These are phyloP conservation scores for Colletotrichum sp. DNA, from an alignment of 2,329 filamentous ascomycete genomes.

Conservation along the genomic window DNA sequence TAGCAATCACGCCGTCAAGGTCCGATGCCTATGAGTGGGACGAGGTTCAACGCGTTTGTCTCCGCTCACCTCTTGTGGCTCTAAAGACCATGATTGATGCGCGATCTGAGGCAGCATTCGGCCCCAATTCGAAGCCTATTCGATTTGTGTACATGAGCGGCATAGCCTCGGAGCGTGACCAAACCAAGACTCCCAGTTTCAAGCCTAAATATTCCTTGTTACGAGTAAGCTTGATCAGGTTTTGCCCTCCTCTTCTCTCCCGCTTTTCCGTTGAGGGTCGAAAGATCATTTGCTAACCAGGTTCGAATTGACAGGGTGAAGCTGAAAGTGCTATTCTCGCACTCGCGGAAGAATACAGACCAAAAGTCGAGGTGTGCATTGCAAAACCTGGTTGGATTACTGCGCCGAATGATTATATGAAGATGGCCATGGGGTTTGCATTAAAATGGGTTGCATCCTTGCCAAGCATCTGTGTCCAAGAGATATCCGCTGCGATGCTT, in stretches of 20 bases:
- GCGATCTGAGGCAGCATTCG: not conserved
- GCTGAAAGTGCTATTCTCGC: conserved; percentile 27
- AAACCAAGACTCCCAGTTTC: conserved; percentile 42
- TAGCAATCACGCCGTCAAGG: conserved; percentile 29
- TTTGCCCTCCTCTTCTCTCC: not conserved
- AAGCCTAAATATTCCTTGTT: conserved; percentile 47
- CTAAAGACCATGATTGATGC: conserved; percentile 25
- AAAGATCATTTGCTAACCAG: not conserved
- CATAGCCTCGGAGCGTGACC: conserved; percentile 46
- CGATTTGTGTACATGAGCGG: conserved; percentile 55
- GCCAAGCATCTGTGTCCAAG: conserved; percentile 36
- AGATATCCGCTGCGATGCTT: conserved; percentile 48
- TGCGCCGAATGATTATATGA: not conserved
- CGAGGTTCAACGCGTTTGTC: conserved; percentile 44
- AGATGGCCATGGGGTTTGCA: conserved; percentile 24
- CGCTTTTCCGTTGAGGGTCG: not conserved
- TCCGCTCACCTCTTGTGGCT: conserved; percentile 36
- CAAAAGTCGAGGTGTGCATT: conserved; percentile 40
- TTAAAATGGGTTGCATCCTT: conserved; percentile 29
- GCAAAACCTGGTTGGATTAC: conserved; percentile 50
- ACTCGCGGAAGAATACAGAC: conserved; percentile 42
- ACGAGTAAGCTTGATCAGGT: conserved; percentile 7
- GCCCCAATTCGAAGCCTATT: conserved; percentile 33
- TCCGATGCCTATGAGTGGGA: conserved; percentile 33
- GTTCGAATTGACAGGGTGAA: conserved; percentile 41